Evolutionary conservation across 352 stramenopile genomes (phyloP), one percentile per base, ranked within the genome.

Genomic region (Globisporangium irregulare): DNA sequence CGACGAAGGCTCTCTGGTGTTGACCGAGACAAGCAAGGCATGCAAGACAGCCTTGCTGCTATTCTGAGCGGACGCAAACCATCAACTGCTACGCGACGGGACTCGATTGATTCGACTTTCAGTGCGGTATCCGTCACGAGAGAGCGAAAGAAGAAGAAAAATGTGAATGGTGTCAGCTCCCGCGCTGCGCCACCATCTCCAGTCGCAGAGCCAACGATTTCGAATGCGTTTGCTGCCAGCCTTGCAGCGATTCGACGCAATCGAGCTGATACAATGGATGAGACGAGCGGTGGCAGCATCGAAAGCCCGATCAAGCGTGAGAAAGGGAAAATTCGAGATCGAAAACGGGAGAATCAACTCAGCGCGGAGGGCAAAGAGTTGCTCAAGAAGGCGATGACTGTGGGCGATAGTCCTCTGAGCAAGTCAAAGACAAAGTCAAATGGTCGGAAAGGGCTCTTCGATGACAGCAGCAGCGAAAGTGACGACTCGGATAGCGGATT

Each of bases 301-400:
- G 29, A 58, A 32, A 80, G 70, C 61, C 66, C 76, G 0, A 58
- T 68, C 51, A 66, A 41, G 29, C 43, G 4, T 66, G 74, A 32
- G 68, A 54, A 38, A 22, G 18, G 46, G 38, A 80, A 75, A 25
- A 63, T 66, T 38, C 79, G 80, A 43, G 80, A 84, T 72, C 81
- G 86, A 20, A 90, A 85, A 57, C 81, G 84, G 24, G 74, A 93
- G 59, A 89, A 77, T 0, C 86, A 93, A 62, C 72, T 93, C 10
- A 94, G 86, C 68, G 82, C 84, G 27, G 86, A 93, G 66, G 84
- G 81, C 10, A 94, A 94, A 36, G 75, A 80, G n/a, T 80, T 94
- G 4, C 66, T 91, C 38, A 78, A 88, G 63, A 89, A 91, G 56
- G 86, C 83, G 9, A 87, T 93, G 24, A 66, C 66, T 18, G 59